These are phyloP conservation scores for Scedosporium boydii DNA, from an alignment of 2,329 filamentous ascomycete species.

Conservation along the genomic window DNA sequence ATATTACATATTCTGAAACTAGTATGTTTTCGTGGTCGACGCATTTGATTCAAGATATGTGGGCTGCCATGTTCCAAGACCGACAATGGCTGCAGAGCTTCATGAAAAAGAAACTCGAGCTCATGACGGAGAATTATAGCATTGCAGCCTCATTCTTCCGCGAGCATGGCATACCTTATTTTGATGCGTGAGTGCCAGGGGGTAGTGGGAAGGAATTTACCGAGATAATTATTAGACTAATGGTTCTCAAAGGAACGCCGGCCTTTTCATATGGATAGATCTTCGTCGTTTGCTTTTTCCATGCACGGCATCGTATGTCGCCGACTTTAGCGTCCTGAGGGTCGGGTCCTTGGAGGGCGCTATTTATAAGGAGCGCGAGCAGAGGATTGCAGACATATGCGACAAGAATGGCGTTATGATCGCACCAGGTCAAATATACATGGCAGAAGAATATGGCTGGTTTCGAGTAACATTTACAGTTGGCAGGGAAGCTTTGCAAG, in stretches of 20 bases:
- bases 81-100: conserved; percentile 1
- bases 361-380: conserved; percentile 8
- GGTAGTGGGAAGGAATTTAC: too few relatives aligned
- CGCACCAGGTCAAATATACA: conserved; percentile 12
- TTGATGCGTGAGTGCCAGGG: conserved; percentile 4
- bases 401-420: conserved; percentile 12
- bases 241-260: conserved; percentile 9
- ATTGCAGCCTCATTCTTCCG: background rate
- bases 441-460: conserved; percentile 14
- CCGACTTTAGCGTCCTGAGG: background rate
- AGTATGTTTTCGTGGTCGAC: conserved; percentile 8
- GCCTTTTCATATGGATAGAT: conserved; percentile 15
- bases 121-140: conserved; percentile 6
- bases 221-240: background rate
- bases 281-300: conserved; percentile 6
- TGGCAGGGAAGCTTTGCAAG: conserved; percentile 9
- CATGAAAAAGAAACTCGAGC: conserved; percentile 1
- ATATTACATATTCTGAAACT: background rate
- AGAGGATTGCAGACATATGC: conserved; percentile 6
- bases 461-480: conserved; percentile 15
- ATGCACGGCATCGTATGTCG: background rate
- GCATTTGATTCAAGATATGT: conserved; percentile 7
- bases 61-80: conserved; percentile 10
- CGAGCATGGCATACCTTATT: conserved; percentile 3
- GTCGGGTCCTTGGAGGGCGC: background rate